Conservation (phyloP, 179 eudicot genomes). For the Silene vulgaris region DNA sequence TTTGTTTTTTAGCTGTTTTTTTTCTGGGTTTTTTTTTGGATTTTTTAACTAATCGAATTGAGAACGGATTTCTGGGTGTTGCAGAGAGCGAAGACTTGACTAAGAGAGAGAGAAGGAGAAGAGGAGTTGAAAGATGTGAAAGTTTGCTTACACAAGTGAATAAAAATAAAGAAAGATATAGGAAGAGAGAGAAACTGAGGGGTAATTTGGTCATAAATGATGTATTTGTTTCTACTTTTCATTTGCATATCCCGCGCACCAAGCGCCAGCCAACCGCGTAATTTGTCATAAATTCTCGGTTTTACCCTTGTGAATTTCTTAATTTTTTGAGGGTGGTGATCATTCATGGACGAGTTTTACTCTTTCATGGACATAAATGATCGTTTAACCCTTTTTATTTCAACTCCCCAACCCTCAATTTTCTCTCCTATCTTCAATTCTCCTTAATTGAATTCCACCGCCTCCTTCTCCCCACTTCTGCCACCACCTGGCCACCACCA, state of each 20-base stretch:
- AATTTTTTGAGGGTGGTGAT: too few species aligned
- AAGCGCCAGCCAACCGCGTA: constrained; percentile 25
- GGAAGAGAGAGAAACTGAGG: constrained; percentile 17
- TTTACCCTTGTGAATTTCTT: too few species aligned
- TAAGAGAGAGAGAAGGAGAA: constrained; percentile 11
- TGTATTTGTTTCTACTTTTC: neutral
- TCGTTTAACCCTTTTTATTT: too few species aligned
- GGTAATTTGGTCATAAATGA: neutral
- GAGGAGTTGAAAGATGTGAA: neutral
- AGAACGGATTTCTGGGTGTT: constrained; percentile 20
- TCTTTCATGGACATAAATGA: too few species aligned
- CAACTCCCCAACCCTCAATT: too few species aligned
- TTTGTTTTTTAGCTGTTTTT: neutral
- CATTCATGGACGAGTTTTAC: too few species aligned
- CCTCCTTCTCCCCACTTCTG: too few species aligned
- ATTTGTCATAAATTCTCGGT: too few species aligned
- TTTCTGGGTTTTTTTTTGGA: neutral
- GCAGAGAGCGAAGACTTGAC: constrained; percentile 10
- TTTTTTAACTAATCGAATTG: neutral
- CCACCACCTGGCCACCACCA: too few species aligned
- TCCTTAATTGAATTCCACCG: too few species aligned
- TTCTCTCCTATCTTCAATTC: too few species aligned
- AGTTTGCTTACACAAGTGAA: constrained; percentile 29
- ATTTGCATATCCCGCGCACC: constrained; percentile 33
- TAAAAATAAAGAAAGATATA: constrained; percentile 15